phyloP scores from a whole-genome alignment of 352 stramenopile genomes.

The Globisporangium carolinianum region DNA sequence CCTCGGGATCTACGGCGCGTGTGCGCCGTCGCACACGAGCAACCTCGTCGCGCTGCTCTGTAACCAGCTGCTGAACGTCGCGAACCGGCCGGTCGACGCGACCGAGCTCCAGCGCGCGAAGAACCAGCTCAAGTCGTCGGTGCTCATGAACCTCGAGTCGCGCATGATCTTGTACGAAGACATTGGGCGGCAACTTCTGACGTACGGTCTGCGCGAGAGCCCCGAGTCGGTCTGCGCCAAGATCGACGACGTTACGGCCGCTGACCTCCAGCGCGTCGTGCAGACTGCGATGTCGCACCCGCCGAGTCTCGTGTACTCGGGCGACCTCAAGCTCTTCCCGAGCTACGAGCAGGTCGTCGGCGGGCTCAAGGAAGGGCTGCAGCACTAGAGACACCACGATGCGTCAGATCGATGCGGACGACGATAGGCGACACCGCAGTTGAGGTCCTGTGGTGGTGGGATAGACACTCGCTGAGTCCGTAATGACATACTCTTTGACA shows the following conservation, averaged over 20 bases:
- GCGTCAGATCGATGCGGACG: too few relatives aligned
- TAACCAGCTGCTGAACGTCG: constrained; percentile 90
- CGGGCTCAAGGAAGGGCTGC: constrained; percentile 65
- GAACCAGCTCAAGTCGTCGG: constrained; percentile 99
- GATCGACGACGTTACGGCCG: constrained; percentile 85
- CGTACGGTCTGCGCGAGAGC: constrained; percentile 91
- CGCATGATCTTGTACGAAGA: constrained; percentile 98
- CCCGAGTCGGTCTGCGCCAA: constrained; percentile 82
- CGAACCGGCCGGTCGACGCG: constrained; percentile 60
- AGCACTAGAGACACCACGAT: neutral
- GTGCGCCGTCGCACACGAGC: constrained; percentile 72
- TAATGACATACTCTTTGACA: too few relatives aligned
- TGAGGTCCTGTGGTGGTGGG: too few relatives aligned
- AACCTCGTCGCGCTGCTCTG: constrained; percentile 92
- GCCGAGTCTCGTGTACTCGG: constrained; percentile 81
- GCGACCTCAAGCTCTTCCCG: constrained; percentile 70
- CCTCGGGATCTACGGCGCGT: constrained; percentile 92
- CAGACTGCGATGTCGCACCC: constrained; percentile 64
- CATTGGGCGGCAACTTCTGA: constrained; percentile 97
- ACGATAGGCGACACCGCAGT: too few relatives aligned
- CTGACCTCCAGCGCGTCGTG: constrained; percentile 80
- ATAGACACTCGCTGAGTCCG: too few relatives aligned
- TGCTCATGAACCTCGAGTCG: constrained; percentile 99
- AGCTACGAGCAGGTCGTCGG: constrained; percentile 78
- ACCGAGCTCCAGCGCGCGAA: constrained; percentile 93